These are phyloP conservation scores for Clavulina sp. DNA, from an alignment of 768 basidiomycete species.

Conservation along the genomic window DNA sequence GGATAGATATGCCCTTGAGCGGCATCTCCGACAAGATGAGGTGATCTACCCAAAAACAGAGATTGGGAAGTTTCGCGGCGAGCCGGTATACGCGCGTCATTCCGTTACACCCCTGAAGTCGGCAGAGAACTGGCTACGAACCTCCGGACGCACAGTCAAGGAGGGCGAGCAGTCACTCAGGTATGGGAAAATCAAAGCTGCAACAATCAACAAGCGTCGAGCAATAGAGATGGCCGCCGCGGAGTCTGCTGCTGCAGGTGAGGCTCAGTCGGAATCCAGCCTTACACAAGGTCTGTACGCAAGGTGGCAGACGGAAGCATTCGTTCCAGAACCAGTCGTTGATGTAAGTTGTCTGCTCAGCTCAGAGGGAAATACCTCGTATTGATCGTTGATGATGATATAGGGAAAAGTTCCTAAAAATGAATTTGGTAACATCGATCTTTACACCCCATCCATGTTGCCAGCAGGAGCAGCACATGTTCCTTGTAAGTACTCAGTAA, in stretches of 20 bases:
- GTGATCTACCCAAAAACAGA: constrained; percentile 66
- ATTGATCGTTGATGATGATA: background rate
- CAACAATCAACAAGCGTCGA: constrained; percentile 60
- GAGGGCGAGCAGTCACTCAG: constrained; percentile 74
- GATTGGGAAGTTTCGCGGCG: constrained; percentile 82
- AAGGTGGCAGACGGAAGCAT: constrained; percentile 66
- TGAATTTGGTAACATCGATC: constrained; percentile 89
- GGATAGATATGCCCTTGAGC: constrained; percentile 58
- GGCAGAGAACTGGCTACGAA: constrained; percentile 87
- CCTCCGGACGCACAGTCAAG: constrained; percentile 55
- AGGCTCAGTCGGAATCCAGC: constrained; percentile 28
- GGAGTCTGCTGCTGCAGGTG: constrained; percentile 27
- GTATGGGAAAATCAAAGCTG: constrained; percentile 68
- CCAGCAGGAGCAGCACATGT: constrained; percentile 74
- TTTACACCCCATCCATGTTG: constrained; percentile 91
- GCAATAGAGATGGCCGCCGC: constrained; percentile 44
- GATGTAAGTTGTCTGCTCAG: constrained; percentile 37
- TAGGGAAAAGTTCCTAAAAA: constrained; percentile 92
- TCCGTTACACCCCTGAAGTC: constrained; percentile 77
- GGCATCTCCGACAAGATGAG: constrained; percentile 79
- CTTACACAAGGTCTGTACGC: constrained; percentile 81
- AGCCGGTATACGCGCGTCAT: constrained; percentile 75
- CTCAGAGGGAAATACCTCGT: background rate
- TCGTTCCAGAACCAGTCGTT: constrained; percentile 59
- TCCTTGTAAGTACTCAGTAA: constrained; percentile 46